Base-by-base conservation (phyloP, 495 filamentous ascomycete species). In the Bryoglossum gracile region DNA sequence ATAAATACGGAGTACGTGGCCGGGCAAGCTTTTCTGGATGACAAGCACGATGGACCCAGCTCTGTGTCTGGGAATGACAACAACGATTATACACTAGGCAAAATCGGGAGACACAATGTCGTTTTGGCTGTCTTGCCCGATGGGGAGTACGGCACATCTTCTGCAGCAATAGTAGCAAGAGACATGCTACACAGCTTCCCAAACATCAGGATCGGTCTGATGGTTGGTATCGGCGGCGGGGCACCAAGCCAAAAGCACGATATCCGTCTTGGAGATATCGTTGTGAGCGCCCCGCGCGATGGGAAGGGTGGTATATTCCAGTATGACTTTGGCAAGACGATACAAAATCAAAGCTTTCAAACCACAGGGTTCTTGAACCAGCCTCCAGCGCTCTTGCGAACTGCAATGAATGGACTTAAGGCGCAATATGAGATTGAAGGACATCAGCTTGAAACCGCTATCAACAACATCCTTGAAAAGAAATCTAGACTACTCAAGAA, bases 161-260 rank as follows among this genome's bases (percentile, higher is more conserved):
- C 58, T 3, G 62, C 64, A 8, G 58, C 65, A n/a, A 49, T 10
- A 3, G 63, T 67, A 2, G 65, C 55, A 8, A 61, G 21, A 28
- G 50, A 68, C 43, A 56, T 60, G 17, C 53, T 53, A 18, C 18
- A 26, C 9, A 71, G 46, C 32, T 78, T 76, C 51, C 58, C 68
- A 8, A 63, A 64, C 17, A 50, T 76, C 22, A 52, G 62, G 24
- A 50, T 71, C 43, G 54, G 64, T 23, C 57, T 77, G 19, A 69
- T 76, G 57, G 71, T 78, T 3, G 72, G 62, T 9, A 66, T 66
- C 8, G 60, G 46, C 14, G 53, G 53, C 16, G 50, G 50, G 9
- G 43, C 22, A 14, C 50, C 50, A 34, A 46, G 34, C 18, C 21
- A 21, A 19, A 8, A 32, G 16, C 23, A 55, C 25, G 46, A 55